Percentiles rank a stretch among this genome's conserved stretches.
phyloP scores from a whole-genome alignment of 768 basidiomycete genomes.

The Naganishia onofrii region DNA sequence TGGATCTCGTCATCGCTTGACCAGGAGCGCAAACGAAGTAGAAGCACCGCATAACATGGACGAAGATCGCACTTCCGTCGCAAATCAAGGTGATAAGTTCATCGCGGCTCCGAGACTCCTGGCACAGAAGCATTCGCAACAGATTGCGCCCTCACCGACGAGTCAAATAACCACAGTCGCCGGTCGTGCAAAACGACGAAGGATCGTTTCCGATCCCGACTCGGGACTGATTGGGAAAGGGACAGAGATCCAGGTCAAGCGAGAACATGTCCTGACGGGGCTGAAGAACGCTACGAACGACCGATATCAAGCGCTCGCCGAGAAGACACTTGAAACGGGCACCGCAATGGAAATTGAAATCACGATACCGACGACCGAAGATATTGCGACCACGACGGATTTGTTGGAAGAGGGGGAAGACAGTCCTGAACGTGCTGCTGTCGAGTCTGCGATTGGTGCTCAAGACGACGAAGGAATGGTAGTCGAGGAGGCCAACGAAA shows the following conservation, averaged over 20 bases:
- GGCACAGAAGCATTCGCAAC: background rate
- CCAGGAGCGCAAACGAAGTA: background rate
- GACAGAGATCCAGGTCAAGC: background rate
- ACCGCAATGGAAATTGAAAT: conserved; percentile 3
- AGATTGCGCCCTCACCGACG: background rate
- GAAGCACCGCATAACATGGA: background rate
- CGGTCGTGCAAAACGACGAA: conserved; percentile 20
- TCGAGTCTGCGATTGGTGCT: conserved; percentile 20
- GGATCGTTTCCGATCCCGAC: conserved; percentile 17
- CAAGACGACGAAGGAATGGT: background rate
- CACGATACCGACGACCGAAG: background rate
- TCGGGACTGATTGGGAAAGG: background rate
- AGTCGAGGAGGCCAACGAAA: background rate
- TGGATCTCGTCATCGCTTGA: background rate
- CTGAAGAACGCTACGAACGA: background rate
- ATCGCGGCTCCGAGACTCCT: background rate
- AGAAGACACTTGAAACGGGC: background rate
- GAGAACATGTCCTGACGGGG: background rate
- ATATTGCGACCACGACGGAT: background rate
- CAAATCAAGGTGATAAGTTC: background rate
- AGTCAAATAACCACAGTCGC: background rate
- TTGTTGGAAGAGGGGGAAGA: conserved; percentile 9
- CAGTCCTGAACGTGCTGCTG: conserved; percentile 23
- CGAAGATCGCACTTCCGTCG: background rate
- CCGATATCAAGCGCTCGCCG: background rate